These are phyloP conservation scores for Xylariomycetidae sp. DNA, from an alignment of 2,329 filamentous ascomycete species.

Conservation along the genomic window DNA sequence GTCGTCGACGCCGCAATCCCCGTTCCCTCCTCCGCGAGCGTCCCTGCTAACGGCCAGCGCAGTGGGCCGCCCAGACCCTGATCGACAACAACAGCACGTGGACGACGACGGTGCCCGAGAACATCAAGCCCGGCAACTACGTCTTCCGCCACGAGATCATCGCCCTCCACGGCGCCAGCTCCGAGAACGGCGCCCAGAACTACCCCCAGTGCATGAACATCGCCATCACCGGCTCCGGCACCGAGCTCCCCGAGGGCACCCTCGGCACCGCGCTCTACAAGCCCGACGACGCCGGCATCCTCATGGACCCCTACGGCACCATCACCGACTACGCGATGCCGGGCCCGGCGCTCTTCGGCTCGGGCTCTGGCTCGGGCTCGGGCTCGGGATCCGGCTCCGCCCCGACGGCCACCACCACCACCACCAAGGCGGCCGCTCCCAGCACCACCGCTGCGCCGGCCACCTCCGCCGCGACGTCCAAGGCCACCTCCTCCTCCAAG, in stretches of 20 bases:
- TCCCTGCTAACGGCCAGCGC: too few species aligned
- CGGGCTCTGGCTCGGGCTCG: constrained; percentile 1
- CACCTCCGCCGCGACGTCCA: constrained; percentile 1
- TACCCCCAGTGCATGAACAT: constrained; percentile 56
- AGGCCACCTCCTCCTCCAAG: not conserved
- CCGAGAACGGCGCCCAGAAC: constrained; percentile 38
- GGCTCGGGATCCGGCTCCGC: constrained; percentile 2
- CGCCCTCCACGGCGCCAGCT: constrained; percentile 36
- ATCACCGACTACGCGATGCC: constrained; percentile 17
- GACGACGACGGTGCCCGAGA: constrained; percentile 35
- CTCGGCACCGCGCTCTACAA: constrained; percentile 48
- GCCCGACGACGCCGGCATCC: constrained; percentile 45
- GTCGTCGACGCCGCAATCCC: too few species aligned
- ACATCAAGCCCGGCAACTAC: constrained; percentile 38
- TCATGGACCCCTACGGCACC: constrained; percentile 45
- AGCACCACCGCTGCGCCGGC: constrained; percentile 2
- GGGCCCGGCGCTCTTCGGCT: constrained; percentile 12
- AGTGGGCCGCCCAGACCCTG: constrained; percentile 31
- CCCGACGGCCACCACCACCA: constrained; percentile 1
- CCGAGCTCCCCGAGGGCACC: constrained; percentile 36
- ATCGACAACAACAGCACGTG: constrained; percentile 41
- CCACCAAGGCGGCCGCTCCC: not conserved
- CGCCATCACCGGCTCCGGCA: constrained; percentile 43
- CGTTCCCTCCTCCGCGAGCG: too few species aligned
- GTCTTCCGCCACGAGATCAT: constrained; percentile 45